Percentiles rank a stretch among this genome's conserved stretches.
Evolutionary conservation across 345 rosid species (phyloP).

Genomic region (Brassica incana): DNA sequence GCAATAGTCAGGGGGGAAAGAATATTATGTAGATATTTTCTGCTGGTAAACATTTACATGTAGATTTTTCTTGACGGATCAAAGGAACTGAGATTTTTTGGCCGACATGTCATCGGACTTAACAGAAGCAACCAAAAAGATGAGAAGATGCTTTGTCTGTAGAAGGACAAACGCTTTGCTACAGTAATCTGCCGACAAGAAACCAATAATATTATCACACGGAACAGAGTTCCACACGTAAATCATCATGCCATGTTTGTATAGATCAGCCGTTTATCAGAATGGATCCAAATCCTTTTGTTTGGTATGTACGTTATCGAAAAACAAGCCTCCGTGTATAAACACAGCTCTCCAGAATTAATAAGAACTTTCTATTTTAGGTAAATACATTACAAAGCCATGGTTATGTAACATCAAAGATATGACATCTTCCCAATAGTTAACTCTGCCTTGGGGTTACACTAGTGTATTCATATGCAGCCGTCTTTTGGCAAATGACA

Average conservation of each 20-base stretch:
- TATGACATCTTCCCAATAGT: conserved; percentile 13
- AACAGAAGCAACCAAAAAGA: conserved; percentile 15
- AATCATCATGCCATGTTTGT: conserved; percentile 9
- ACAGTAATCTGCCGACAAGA: conserved; percentile 25
- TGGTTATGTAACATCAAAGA: conserved; percentile 15
- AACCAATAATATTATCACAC: conserved; percentile 20
- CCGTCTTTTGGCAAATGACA: neutral
- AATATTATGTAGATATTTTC: too few species aligned
- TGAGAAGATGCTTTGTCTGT: conserved; percentile 25
- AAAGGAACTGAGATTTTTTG: neutral
- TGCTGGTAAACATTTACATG: neutral
- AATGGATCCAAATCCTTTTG: conserved; percentile 18
- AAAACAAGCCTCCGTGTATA: conserved; percentile 7
- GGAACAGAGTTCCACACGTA: conserved; percentile 31
- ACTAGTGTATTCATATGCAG: neutral
- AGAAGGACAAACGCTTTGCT: conserved; percentile 11
- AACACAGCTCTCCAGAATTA: conserved; percentile 21
- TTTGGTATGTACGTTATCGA: neutral
- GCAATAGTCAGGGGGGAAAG: neutral
- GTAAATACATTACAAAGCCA: neutral
- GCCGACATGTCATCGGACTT: conserved; percentile 25
- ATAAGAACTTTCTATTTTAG: conserved; percentile 16
- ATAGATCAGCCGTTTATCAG: neutral
- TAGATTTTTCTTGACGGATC: neutral
- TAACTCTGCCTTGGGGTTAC: neutral